Evolutionary conservation across 2,329 filamentous ascomycete genomes (phyloP), one percentile per base, ranked within the genome.

Genomic region (Didymella glomerata): DNA sequence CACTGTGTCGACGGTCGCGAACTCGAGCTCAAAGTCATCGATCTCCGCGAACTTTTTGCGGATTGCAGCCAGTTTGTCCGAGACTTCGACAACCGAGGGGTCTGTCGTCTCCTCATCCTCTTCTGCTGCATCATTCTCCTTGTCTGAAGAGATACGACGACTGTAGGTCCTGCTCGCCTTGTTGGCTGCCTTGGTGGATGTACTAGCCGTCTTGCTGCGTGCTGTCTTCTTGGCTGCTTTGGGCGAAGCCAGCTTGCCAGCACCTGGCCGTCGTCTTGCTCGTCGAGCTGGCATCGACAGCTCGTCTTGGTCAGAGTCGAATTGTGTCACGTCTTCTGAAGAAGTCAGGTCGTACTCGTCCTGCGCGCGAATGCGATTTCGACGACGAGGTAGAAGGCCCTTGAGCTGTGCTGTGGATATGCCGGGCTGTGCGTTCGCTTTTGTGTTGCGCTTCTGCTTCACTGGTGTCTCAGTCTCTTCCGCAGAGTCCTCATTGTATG

Each of bases 1-100:
- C 54, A 48, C 71, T 22, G 70, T 73, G 57, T 82, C 80, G 32
- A 78, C 74, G 51, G 77, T 82, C 71, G 83, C 82, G 67, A 83
- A 84, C 46, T 82, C 80, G 71, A 84, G 76, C 59, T 83, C 81
- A 74, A 80, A 83, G 24, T 78, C 69, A 65, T 84, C 82, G 5
- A 84, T 77, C 54, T 82, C 81, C 25, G 75, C 79, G 62, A 84
- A 84, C 65, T 82, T 82, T 64, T 78, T 77, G 62, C 76, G 77
- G 25, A 79, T 79, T 1, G 73, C 78, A 61, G 76, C 75, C 34
- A 84, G 68, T 65, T 80, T 78, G 11, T 70, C 68, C 0, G 68
- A 71, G 9, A 68, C 61, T 47, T 60, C 63, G 18, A 64, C 59
- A 18, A 65, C 68, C 16, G 75, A 76, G 5, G 68, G 61, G 63